Evolutionary conservation across 129 eudicot genomes (phyloP).

Genomic region (Oenanthe sinensis): DNA sequence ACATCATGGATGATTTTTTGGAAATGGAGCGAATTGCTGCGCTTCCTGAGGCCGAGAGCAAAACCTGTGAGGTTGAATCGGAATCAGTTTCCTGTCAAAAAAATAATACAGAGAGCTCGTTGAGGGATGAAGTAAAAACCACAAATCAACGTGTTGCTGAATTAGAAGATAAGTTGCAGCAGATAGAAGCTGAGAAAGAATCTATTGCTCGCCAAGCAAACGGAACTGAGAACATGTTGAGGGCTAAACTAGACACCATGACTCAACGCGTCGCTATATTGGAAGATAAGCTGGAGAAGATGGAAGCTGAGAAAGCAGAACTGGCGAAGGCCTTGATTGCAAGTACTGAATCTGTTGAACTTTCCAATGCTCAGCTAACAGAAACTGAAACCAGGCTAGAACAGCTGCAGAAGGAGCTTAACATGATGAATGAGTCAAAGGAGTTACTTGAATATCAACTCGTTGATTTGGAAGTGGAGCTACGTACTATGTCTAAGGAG

Average conservation of each 20-base stretch:
- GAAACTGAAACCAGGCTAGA: conserved; percentile 32
- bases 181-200: conserved; percentile 42
- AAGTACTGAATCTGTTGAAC: conserved; percentile 31
- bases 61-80: conserved; percentile 21
- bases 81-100: conserved; percentile 17
- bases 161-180: conserved; percentile 42
- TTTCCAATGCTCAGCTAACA: conserved; percentile 31
- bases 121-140: conserved; percentile 50
- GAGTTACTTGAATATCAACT: conserved; percentile 45
- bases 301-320: conserved; percentile 58
- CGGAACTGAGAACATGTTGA: conserved; percentile 31
- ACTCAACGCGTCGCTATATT: conserved; percentile 29
- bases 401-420: conserved; percentile 53
- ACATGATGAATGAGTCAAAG: conserved; percentile 39
- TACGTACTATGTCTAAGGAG: conserved; percentile 33
- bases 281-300: conserved; percentile 41
- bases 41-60: conserved; percentile 35
- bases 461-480: conserved; percentile 37
- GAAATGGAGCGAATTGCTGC: conserved; percentile 86
- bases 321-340: conserved; percentile 38
- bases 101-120: conserved; percentile 21
- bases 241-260: conserved; percentile 45
- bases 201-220: neutral
- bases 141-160: conserved; percentile 34
- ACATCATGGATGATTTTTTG: conserved; percentile 83